These are phyloP conservation scores for Populus tremula DNA, from an alignment of 345 rosid genomes.

Conservation along the genomic window DNA sequence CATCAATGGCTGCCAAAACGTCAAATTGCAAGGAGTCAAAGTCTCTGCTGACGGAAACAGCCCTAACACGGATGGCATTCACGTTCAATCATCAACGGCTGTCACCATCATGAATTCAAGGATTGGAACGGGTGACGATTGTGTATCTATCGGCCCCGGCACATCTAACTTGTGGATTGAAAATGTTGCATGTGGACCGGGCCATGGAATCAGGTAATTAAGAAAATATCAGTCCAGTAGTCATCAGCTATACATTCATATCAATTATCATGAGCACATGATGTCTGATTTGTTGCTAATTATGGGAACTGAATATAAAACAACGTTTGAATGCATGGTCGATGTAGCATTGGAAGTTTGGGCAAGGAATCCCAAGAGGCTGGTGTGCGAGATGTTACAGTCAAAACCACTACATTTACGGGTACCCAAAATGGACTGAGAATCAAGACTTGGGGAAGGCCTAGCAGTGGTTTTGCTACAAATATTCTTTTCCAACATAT, in stretches of 20 bases:
- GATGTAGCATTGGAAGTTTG: slow-evolving; percentile 44
- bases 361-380: slow-evolving; percentile 32
- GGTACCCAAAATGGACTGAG: slow-evolving; percentile 57
- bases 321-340: background rate
- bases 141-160: slow-evolving; percentile 69
- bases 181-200: slow-evolving; percentile 60
- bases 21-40: slow-evolving; percentile 43
- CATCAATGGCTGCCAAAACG: slow-evolving; percentile 56
- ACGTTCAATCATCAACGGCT: slow-evolving; percentile 45
- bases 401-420: slow-evolving; percentile 32
- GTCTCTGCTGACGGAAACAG: slow-evolving; percentile 54
- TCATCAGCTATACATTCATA: background rate
- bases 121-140: slow-evolving; percentile 68
- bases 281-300: background rate
- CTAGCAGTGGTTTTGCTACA: slow-evolving; percentile 51
- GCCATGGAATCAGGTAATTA: slow-evolving; percentile 31
- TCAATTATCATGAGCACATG: background rate
- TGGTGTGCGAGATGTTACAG: slow-evolving; percentile 50
- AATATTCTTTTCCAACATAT: slow-evolving; percentile 55
- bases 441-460: slow-evolving; percentile 70
- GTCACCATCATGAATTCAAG: slow-evolving; percentile 47
- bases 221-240: background rate
- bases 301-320: background rate
- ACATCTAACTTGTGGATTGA: slow-evolving; percentile 51
- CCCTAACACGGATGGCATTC: slow-evolving; percentile 83